Conservation (phyloP, 2,329 filamentous ascomycete species). For the Paecilomyces variotii region DNA sequence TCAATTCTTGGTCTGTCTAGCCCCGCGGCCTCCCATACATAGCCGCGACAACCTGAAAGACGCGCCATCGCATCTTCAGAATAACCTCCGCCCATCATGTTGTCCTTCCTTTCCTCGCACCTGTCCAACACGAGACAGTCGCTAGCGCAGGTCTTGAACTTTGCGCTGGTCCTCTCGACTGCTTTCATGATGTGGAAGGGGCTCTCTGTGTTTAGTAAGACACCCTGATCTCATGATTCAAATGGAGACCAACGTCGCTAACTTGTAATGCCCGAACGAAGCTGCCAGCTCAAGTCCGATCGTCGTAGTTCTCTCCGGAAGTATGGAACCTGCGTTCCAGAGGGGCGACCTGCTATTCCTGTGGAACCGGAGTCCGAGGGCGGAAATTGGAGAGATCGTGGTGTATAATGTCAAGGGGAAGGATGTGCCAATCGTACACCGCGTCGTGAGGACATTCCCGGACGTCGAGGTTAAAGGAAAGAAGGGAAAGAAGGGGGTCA, state of each 20-base stretch:
- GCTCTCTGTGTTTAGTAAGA: constrained; percentile 54
- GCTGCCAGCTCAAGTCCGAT: constrained; percentile 64
- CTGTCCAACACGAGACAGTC: constrained; percentile 66
- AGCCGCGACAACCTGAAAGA: not conserved
- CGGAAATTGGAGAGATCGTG: constrained; percentile 64
- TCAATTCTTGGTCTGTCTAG: not conserved
- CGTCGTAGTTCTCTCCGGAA: constrained; percentile 59
- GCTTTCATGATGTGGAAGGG: constrained; percentile 97
- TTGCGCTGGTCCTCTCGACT: constrained; percentile 79
- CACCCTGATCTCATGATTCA: not conserved
- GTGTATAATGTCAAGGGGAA: constrained; percentile 84
- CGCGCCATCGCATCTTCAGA: not conserved
- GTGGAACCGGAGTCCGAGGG: constrained; percentile 54
- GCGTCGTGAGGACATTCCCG: constrained; percentile 65
- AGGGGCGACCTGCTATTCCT: constrained; percentile 56
- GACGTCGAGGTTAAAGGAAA: constrained; percentile 35
- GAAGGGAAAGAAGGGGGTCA: constrained; percentile 25
- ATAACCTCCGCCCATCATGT: constrained; percentile 45
- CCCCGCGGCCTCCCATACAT: not conserved
- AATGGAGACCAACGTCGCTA: not conserved
- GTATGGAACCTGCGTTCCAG: constrained; percentile 61
- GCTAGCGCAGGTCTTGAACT: constrained; percentile 77
- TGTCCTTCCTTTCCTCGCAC: constrained; percentile 55
- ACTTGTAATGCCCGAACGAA: not conserved
- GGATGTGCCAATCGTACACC: constrained; percentile 95